Evolutionary conservation across 1,139 yeast species (phyloP).

Genomic region (Diutina siamensis): DNA sequence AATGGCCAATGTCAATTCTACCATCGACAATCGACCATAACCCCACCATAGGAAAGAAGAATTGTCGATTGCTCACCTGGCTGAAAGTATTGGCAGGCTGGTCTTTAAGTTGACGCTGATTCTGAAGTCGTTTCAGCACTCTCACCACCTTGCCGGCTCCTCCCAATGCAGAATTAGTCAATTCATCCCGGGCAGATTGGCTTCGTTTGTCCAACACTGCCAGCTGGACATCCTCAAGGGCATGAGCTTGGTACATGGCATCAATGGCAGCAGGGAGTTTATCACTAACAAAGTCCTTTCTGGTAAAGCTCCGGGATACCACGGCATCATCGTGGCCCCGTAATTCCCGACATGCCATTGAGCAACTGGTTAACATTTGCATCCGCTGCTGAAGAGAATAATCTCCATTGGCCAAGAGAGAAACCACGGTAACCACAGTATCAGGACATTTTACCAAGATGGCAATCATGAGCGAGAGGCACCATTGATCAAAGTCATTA

Average conservation of each 20-base stretch:
- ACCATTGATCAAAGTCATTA: background rate
- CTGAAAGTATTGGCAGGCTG: background rate
- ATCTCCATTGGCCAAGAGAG: background rate
- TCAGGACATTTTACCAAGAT: background rate
- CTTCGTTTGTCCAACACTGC: background rate
- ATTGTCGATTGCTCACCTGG: conserved; percentile 1
- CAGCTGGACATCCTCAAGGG: background rate
- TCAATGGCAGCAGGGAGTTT: background rate
- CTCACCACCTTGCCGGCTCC: conserved; percentile 2
- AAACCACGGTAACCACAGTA: background rate
- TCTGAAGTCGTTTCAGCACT: conserved; percentile 1
- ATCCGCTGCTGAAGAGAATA: conserved; percentile 4
- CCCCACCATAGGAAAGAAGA: conserved; percentile 3
- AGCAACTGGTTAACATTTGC: background rate
- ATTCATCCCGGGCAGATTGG: background rate
- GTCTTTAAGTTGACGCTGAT: background rate
- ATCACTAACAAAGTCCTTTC: background rate
- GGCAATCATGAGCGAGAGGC: background rate
- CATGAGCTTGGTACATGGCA: background rate
- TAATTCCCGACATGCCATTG: conserved; percentile 4
- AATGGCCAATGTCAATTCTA: background rate
- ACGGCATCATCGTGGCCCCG: background rate
- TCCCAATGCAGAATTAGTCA: background rate
- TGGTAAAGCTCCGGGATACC: background rate
- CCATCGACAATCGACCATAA: background rate